Percentiles rank a stretch among this genome's conserved stretches.
phyloP scores from a whole-genome alignment of 1,284 basidiomycete species.

The Grifola frondosa region DNA sequence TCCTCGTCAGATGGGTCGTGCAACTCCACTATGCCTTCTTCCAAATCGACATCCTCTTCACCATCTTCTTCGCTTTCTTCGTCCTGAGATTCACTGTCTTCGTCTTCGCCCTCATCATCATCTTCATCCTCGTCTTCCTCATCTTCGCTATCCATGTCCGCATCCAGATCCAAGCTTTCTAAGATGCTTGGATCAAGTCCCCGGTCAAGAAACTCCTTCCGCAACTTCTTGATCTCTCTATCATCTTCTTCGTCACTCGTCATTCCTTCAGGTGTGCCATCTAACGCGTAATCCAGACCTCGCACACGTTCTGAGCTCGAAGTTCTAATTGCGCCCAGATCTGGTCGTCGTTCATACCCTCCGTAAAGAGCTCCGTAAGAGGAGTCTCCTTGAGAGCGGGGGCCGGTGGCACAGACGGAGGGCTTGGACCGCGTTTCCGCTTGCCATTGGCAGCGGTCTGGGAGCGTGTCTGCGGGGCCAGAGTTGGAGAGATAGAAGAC shows the following conservation, averaged over 20 bases:
- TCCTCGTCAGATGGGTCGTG: slow-evolving; percentile 52
- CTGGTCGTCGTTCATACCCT: slow-evolving; percentile 88
- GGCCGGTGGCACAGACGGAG: slow-evolving; percentile 29
- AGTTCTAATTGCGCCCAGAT: slow-evolving; percentile 93
- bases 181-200: slow-evolving; percentile 39
- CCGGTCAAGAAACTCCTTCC: slow-evolving; percentile 27
- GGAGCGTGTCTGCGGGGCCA: slow-evolving; percentile 72
- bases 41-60: slow-evolving; percentile 38
- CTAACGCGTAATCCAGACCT: slow-evolving; percentile 59
- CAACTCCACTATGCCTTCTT: slow-evolving; percentile 43
- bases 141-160: slow-evolving; percentile 35
- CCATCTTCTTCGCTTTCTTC: slow-evolving; percentile 38
- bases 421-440: slow-evolving; percentile 36
- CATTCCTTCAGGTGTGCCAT: slow-evolving; percentile 35
- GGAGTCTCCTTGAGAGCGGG: slow-evolving; percentile 67
- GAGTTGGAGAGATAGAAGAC: slow-evolving; percentile 57
- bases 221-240: slow-evolving; percentile 28
- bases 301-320: slow-evolving; percentile 64
- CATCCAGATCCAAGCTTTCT: slow-evolving; percentile 31
- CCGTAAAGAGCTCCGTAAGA: slow-evolving; percentile 70
- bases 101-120: slow-evolving; percentile 34
- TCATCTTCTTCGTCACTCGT: slow-evolving; percentile 38
- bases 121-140: slow-evolving; percentile 41
- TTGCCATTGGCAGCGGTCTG: slow-evolving; percentile 45
- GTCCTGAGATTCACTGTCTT: slow-evolving; percentile 34